phyloP scores from a whole-genome alignment of 345 rosid species.

The Xanthoceras sorbifolium region DNA sequence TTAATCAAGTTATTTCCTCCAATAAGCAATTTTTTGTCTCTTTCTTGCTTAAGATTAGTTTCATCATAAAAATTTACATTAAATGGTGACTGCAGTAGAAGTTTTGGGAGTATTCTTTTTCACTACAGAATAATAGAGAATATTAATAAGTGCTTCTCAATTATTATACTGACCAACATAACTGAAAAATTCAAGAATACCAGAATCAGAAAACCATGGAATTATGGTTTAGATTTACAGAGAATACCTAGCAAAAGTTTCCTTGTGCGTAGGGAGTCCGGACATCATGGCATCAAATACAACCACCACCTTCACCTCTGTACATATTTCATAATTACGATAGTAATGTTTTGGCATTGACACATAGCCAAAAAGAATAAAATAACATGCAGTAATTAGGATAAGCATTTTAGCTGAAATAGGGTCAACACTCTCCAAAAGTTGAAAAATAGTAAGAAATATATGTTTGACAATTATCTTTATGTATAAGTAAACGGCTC shows the following conservation, averaged over 20 bases:
- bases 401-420: slow-evolving; percentile 1
- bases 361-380: background rate
- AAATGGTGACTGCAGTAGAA: background rate
- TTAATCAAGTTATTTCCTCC: background rate
- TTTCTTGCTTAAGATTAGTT: no score
- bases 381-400: background rate
- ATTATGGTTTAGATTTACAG: slow-evolving; percentile 10
- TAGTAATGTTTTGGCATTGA: slow-evolving; percentile 16
- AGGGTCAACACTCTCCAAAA: background rate
- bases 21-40: background rate
- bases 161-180: background rate
- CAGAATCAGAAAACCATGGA: background rate
- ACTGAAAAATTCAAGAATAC: background rate
- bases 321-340: slow-evolving; percentile 26
- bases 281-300: slow-evolving; percentile 97
- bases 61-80: no score
- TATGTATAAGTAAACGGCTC: background rate
- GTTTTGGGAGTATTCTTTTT: background rate
- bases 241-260: slow-evolving; percentile 69
- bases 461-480: background rate
- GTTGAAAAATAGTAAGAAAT: background rate
- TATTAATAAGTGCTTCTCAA: background rate
- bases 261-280: slow-evolving; percentile 88
- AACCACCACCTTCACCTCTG: slow-evolving; percentile 94
- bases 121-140: background rate